Conservation (phyloP, 2,329 filamentous ascomycete species). For the Beauveria rudraprayagi region DNA sequence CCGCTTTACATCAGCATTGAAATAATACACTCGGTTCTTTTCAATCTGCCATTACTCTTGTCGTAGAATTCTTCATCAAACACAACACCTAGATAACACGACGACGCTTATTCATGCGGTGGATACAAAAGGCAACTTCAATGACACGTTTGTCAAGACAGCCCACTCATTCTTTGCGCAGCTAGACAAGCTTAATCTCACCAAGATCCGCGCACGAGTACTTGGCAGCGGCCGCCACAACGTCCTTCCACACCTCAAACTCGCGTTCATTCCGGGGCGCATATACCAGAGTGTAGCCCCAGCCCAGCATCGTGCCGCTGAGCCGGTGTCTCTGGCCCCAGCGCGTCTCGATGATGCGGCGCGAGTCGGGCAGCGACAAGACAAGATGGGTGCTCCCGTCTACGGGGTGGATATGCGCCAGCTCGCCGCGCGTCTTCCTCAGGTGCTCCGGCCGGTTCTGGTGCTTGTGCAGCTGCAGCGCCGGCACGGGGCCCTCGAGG, state of each 20-base stretch:
- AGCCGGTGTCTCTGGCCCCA: slow-evolving; percentile 34
- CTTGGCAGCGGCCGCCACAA: slow-evolving; percentile 13
- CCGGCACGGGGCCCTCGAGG: slow-evolving; percentile 16
- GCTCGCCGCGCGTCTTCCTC: slow-evolving; percentile 20
- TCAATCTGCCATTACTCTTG: too few species aligned
- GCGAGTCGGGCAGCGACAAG: slow-evolving; percentile 29
- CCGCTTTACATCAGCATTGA: too few species aligned
- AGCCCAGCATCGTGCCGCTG: slow-evolving; percentile 12
- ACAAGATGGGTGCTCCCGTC: slow-evolving; percentile 31
- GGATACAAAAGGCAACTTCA: too few species aligned
- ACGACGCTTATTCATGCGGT: too few species aligned
- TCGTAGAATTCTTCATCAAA: too few species aligned
- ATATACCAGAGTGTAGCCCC: slow-evolving; percentile 17
- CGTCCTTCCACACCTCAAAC: slow-evolving; percentile 14
- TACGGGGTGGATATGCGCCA: slow-evolving; percentile 26
- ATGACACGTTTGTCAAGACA: too few species aligned
- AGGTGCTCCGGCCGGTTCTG: slow-evolving; percentile 6
- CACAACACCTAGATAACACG: too few species aligned
- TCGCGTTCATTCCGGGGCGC: slow-evolving; percentile 14
- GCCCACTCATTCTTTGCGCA: too few species aligned
- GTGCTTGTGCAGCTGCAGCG: slow-evolving; percentile 13
- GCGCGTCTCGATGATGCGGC: slow-evolving; percentile 23
- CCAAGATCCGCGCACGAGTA: slow-evolving; percentile 13
- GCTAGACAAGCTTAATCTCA: neutral
- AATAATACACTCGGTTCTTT: too few species aligned